phyloP scores from a whole-genome alignment of 371 early-diverging fungal genomes.

The Rhizopus sp. region DNA sequence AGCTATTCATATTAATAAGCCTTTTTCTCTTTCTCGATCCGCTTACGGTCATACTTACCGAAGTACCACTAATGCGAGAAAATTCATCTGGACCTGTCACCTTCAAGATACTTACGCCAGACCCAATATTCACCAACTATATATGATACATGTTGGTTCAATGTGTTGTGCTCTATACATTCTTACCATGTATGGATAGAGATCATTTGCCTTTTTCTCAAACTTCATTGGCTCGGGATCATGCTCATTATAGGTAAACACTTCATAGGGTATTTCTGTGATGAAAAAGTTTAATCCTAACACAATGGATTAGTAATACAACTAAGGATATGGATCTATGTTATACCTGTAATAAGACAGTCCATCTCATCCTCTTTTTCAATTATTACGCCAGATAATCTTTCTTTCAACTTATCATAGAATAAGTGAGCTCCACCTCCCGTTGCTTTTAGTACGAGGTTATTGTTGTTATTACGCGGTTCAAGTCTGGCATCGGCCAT shows the following conservation, averaged over 20 bases:
- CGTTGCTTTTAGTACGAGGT: constrained; percentile 71
- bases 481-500: constrained; percentile 56
- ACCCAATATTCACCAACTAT: constrained; percentile 89
- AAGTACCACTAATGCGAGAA: constrained; percentile 91
- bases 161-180: neutral
- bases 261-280: constrained; percentile 91
- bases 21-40: neutral
- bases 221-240: constrained; percentile 79
- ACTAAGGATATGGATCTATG: neutral
- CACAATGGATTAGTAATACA: neutral
- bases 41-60: constrained; percentile 49
- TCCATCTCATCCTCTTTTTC: constrained; percentile 90
- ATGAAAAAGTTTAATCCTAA: constrained; percentile 89
- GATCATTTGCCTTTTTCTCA: constrained; percentile 69
- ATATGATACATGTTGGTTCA: constrained; percentile 1
- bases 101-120: constrained; percentile 87
- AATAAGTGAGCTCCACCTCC: constrained; percentile 88
- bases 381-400: constrained; percentile 62
- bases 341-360: constrained; percentile 73
- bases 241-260: constrained; percentile 84
- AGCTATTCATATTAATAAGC: constrained; percentile 45
- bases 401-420: constrained; percentile 54
- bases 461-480: constrained; percentile 26
- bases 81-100: constrained; percentile 78
- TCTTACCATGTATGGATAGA: constrained; percentile 82